Evolutionary conservation across 768 basidiomycete genomes (phyloP).

Genomic region (Sporobolomyces phaffii): DNA sequence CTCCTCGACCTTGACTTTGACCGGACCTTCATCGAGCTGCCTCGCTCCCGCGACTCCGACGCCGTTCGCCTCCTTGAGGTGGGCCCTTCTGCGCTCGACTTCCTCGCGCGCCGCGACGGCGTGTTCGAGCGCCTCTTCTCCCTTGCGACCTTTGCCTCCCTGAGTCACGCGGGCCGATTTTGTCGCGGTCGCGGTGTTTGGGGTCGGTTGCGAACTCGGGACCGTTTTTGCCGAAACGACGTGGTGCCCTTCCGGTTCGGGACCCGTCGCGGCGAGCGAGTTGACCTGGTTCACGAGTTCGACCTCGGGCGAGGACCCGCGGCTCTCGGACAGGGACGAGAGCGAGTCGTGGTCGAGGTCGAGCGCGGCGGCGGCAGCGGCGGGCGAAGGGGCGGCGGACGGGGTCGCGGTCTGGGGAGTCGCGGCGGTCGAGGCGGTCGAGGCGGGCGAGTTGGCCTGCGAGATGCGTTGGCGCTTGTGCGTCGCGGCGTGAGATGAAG

Average conservation of each 20-base stretch:
- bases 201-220: conserved; percentile 11
- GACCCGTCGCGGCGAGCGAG: not conserved
- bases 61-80: conserved; percentile 29
- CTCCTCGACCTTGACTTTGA: conserved; percentile 26
- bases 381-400: not conserved
- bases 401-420: not conserved
- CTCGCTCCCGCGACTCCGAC: conserved; percentile 17
- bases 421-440: not conserved
- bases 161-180: conserved; percentile 13
- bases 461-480: conserved; percentile 2
- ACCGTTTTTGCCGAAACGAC: conserved; percentile 25
- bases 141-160: conserved; percentile 32
- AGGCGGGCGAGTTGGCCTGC: not conserved
- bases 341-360: conserved; percentile 17
- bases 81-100: conserved; percentile 32
- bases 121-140: conserved; percentile 37
- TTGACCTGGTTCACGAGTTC: conserved; percentile 9
- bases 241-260: not conserved
- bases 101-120: conserved; percentile 36
- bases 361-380: not conserved
- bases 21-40: not conserved
- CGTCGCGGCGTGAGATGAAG: not conserved
- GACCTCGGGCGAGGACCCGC: conserved; percentile 14
- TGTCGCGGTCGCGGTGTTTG: not conserved
- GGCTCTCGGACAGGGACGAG: conserved; percentile 19